Evolutionary conservation across 805 yeast genomes (phyloP).

Genomic region (Metschnikowia cubensis): DNA sequence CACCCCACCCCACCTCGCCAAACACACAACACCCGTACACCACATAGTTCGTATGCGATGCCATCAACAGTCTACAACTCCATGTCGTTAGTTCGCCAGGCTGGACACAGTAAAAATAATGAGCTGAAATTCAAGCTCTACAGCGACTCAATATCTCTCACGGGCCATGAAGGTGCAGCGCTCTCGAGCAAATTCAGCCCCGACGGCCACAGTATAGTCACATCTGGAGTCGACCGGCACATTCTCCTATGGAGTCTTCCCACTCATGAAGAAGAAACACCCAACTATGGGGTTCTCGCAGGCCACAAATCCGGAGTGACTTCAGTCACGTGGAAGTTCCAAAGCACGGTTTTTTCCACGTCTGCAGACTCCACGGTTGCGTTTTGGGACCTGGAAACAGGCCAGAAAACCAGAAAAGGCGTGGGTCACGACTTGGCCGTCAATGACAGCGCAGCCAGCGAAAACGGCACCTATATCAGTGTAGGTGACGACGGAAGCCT

Average conservation of each 20-base stretch:
- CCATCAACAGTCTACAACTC: neutral
- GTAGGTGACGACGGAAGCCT: slow-evolving; percentile 66
- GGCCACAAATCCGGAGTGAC: slow-evolving; percentile 69
- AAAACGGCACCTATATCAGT: slow-evolving; percentile 35
- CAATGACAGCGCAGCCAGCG: slow-evolving; percentile 46
- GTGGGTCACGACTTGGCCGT: slow-evolving; percentile 50
- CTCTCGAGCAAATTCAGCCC: slow-evolving; percentile 49
- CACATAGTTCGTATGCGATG: neutral
- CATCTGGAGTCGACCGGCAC: slow-evolving; percentile 59
- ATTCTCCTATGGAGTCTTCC: slow-evolving; percentile 47
- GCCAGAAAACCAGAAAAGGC: slow-evolving; percentile 50
- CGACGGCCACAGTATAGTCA: slow-evolving; percentile 51
- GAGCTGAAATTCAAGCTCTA: slow-evolving; percentile 17
- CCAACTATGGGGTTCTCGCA: slow-evolving; percentile 42
- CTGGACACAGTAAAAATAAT: neutral
- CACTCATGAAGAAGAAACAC: slow-evolving; percentile 17
- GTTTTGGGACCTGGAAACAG: slow-evolving; percentile 59
- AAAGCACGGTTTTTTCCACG: slow-evolving; percentile 41
- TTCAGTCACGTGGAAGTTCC: slow-evolving; percentile 50
- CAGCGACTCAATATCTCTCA: slow-evolving; percentile 34
- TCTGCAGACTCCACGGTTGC: slow-evolving; percentile 63
- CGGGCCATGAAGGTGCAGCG: slow-evolving; percentile 54
- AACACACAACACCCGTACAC: slow-evolving; percentile 6
- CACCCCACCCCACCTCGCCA: too few species aligned
- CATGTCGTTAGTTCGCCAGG: slow-evolving; percentile 9